Percentiles rank a stretch among this genome's conserved stretches.
phyloP scores from a whole-genome alignment of 2,329 filamentous ascomycete species.

The Raffaelea ambrosiae region DNA sequence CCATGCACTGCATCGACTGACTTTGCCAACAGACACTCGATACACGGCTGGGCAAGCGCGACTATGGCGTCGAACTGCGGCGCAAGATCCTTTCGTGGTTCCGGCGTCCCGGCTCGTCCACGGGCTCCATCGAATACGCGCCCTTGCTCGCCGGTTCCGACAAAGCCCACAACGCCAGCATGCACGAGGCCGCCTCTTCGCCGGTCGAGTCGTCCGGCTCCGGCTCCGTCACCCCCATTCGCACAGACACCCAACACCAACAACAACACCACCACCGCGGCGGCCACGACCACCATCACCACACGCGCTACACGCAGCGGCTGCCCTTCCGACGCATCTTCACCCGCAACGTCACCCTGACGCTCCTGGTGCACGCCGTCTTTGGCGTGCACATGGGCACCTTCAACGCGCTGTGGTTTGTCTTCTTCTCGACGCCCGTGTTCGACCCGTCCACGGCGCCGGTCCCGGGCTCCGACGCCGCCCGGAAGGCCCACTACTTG shows the following conservation, averaged over 20 bases:
- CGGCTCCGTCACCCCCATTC: no score
- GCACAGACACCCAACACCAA: no score
- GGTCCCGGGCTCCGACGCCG: slow-evolving; percentile 5
- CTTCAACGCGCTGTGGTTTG: slow-evolving; percentile 68
- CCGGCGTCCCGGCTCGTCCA: slow-evolving; percentile 13
- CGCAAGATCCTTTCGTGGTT: slow-evolving; percentile 22
- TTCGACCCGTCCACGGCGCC: slow-evolving; percentile 31
- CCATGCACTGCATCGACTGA: no score
- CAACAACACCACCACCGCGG: no score
- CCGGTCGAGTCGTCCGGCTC: no score
- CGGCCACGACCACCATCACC: not conserved
- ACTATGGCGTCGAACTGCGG: slow-evolving; percentile 37
- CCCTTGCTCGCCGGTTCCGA: slow-evolving; percentile 23
- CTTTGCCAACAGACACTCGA: slow-evolving; percentile 40
- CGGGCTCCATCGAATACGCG: slow-evolving; percentile 19
- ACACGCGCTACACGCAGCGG: slow-evolving; percentile 33
- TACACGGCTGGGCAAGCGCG: slow-evolving; percentile 28
- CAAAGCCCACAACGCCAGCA: no score
- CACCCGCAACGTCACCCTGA: slow-evolving; percentile 43
- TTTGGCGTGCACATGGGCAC: slow-evolving; percentile 66
- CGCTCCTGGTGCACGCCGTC: slow-evolving; percentile 58
- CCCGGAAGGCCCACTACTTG: slow-evolving; percentile 16
- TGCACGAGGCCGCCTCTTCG: no score
- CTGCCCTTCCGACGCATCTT: slow-evolving; percentile 47
- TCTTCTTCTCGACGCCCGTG: slow-evolving; percentile 67